These are phyloP conservation scores for Pseudotulostoma volvatum DNA, from an alignment of 495 filamentous ascomycete genomes.

Conservation along the genomic window DNA sequence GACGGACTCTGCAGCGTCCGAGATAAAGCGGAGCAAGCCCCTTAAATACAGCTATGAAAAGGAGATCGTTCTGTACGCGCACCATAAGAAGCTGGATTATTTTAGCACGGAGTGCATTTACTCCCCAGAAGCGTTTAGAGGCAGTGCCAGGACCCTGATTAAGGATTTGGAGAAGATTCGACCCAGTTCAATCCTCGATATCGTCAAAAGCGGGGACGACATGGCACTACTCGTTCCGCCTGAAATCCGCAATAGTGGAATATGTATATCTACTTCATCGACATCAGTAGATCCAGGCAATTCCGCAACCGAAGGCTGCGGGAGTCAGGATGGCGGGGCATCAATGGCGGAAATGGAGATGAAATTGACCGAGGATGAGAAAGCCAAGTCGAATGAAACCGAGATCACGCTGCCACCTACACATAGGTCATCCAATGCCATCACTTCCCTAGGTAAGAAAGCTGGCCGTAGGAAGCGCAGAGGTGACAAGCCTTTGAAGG, in stretches of 20 bases:
- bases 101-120: conserved; percentile 98
- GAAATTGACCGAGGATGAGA: conserved; percentile 52
- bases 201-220: conserved; percentile 88
- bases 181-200: conserved; percentile 85
- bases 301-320: conserved; percentile 49
- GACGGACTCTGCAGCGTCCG: conserved; percentile 54
- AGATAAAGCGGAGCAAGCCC: conserved; percentile 85
- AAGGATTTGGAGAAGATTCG: conserved; percentile 88
- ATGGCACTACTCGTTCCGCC: conserved; percentile 77
- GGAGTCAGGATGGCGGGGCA: conserved; percentile 50
- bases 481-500: conserved; percentile 24
- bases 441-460: conserved; percentile 5
- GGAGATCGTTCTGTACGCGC: conserved; percentile 93
- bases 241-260: conserved; percentile 22
- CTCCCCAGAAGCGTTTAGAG: conserved; percentile 93
- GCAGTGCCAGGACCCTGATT: conserved; percentile 77
- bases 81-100: conserved; percentile 91
- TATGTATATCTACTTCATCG: conserved; percentile 15
- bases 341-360: conserved; percentile 82
- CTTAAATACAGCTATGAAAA: conserved; percentile 98
- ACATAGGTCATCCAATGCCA: conserved; percentile 1
- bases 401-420: conserved; percentile 40
- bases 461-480: conserved; percentile 7
- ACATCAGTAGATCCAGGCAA: conserved; percentile 40
- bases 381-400: conserved; percentile 46